Evolutionary conservation across 2,329 filamentous ascomycete species (phyloP).

Genomic region (Daldinia eschscholtzii): DNA sequence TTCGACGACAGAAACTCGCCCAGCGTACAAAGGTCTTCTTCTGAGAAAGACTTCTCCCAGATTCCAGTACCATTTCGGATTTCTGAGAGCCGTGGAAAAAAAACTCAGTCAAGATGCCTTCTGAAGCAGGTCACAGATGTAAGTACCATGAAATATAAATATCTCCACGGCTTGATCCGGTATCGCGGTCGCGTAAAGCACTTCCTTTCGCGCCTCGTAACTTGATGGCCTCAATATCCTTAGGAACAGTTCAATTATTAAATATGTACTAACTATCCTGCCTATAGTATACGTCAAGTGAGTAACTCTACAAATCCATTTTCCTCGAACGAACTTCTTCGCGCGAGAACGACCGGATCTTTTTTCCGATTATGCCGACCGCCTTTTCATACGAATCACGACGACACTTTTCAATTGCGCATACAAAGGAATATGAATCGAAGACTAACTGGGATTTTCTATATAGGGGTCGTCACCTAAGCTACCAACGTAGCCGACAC

Average conservation of each 20-base stretch:
- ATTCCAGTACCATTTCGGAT: constrained; percentile 57
- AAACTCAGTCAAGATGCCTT: constrained; percentile 81
- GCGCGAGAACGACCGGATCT: constrained; percentile 28
- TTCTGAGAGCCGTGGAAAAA: constrained; percentile 62
- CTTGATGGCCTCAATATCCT: neutral
- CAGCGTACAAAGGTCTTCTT: constrained; percentile 60
- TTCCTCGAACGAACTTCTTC: constrained; percentile 31
- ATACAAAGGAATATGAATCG: constrained; percentile 4
- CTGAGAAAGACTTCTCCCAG: constrained; percentile 59
- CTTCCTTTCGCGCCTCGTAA: constrained; percentile 16
- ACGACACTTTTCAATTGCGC: constrained; percentile 6
- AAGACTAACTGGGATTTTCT: constrained; percentile 43
- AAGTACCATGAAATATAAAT: constrained; percentile 62
- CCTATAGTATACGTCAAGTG: constrained; percentile 87
- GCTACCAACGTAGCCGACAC: constrained; percentile 96
- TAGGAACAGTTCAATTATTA: neutral
- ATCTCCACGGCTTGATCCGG: constrained; percentile 35
- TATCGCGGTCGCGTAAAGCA: constrained; percentile 30
- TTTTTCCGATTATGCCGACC: constrained; percentile 3
- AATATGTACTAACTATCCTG: constrained; percentile 55
- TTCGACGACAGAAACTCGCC: constrained; percentile 57
- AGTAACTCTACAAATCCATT: constrained; percentile 61
- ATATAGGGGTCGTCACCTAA: constrained; percentile 93
- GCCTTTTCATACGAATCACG: neutral
- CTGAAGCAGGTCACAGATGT: constrained; percentile 90